Percentiles rank a stretch among this genome's conserved stretches.
Evolutionary conservation across 164 flowering plant species (phyloP).

Genomic region (Cinnamomum chago): DNA sequence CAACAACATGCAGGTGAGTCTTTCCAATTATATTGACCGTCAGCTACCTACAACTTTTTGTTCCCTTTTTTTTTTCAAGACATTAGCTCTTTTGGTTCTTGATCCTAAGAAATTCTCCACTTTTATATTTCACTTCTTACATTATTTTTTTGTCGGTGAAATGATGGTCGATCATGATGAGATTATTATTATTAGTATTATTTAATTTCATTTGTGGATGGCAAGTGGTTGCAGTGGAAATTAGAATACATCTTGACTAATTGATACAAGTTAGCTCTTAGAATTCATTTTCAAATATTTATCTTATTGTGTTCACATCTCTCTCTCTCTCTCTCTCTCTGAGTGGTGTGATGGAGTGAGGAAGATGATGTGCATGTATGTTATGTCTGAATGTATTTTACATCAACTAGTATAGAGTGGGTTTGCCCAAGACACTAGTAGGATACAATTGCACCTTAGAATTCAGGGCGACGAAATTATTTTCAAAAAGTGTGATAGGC

Average conservation of each 20-base stretch:
- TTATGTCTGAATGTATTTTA: neutral
- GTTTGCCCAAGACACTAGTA: neutral
- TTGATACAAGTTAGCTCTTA: neutral
- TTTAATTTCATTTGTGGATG: too few species aligned
- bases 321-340: neutral
- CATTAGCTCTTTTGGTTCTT: neutral
- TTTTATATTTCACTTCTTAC: neutral
- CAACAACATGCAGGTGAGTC: constrained; percentile 91
- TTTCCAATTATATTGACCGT: neutral
- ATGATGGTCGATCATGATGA: too few species aligned
- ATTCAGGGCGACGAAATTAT: too few species aligned
- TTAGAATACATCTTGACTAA: neutral
- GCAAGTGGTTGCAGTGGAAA: neutral
- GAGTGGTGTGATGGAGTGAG: too few species aligned
- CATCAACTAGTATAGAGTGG: neutral
- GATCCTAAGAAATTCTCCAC: neutral
- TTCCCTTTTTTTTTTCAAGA: neutral
- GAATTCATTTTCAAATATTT: too few species aligned
- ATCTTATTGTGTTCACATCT: neutral
- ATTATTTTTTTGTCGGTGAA: neutral
- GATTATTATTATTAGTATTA: too few species aligned
- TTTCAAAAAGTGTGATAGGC: neutral
- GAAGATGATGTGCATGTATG: neutral
- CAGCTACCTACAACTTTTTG: neutral
- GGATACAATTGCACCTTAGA: too few species aligned